Evolutionary conservation across 1,139 yeast genomes (phyloP).

Genomic region (Pichia sp.): DNA sequence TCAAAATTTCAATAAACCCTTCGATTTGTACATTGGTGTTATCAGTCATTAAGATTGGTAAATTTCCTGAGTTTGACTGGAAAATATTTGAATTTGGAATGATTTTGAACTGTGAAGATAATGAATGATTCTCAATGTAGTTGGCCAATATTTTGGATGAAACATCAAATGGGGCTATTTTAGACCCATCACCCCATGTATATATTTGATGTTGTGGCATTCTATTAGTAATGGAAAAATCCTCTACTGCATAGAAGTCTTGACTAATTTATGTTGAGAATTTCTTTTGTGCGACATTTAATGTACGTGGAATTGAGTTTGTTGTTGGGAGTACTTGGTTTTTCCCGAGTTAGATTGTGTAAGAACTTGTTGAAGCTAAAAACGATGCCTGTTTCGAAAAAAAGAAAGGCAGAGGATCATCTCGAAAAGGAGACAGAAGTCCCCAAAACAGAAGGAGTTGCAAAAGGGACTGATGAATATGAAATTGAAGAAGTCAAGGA

Average conservation of each 20-base stretch:
- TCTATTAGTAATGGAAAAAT: not conserved
- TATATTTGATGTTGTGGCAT: conserved; percentile 34
- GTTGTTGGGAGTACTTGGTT: not conserved
- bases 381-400: not conserved
- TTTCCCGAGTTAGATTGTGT: too few relatives aligned
- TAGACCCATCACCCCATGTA: conserved; percentile 47
- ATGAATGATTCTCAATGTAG: conserved; percentile 27
- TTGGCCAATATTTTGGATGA: conserved; percentile 39
- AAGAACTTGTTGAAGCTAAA: too few relatives aligned
- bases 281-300: not conserved
- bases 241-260: not conserved
- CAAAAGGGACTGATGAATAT: not conserved
- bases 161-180: conserved; percentile 34
- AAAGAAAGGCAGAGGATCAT: conserved; percentile 1
- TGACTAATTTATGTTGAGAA: not conserved
- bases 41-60: conserved; percentile 48
- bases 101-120: conserved; percentile 30
- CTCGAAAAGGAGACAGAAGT: not conserved
- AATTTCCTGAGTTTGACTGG: conserved; percentile 41
- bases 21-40: conserved; percentile 29
- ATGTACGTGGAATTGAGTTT: not conserved
- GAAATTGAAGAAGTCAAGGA: conserved; percentile 13
- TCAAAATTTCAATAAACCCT: conserved; percentile 43
- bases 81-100: conserved; percentile 46
- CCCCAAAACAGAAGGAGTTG: not conserved